phyloP scores from a whole-genome alignment of 2,329 filamentous ascomycete genomes.

The Colletotrichum sp. region DNA sequence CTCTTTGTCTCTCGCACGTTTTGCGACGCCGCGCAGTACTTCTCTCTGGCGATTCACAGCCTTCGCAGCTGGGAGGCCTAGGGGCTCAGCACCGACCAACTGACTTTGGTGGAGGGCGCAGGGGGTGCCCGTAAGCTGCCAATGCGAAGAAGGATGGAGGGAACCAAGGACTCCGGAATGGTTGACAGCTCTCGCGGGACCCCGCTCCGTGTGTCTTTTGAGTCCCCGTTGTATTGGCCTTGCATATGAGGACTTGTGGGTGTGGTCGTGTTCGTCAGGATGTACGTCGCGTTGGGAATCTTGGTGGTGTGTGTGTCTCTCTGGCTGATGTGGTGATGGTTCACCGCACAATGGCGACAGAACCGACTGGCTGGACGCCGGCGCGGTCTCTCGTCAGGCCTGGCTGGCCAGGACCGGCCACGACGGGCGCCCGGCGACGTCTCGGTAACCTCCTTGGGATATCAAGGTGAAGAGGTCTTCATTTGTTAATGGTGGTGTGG shows the following conservation, averaged over 20 bases:
- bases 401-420: background rate
- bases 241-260: background rate
- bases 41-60: background rate
- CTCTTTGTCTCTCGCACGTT: background rate
- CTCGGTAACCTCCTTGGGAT: background rate
- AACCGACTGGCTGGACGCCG: conserved; percentile 9
- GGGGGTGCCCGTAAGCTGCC: conserved; percentile 12
- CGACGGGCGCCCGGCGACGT: background rate
- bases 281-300: background rate
- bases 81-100: background rate
- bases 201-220: background rate
- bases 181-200: background rate
- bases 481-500: background rate
- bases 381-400: background rate
- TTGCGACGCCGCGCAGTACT: background rate
- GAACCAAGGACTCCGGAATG: conserved; percentile 1
- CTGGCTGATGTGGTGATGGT: background rate
- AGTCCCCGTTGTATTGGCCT: background rate
- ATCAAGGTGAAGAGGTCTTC: background rate
- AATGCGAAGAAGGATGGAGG: conserved; percentile 11
- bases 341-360: background rate
- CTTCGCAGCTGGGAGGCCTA: background rate
- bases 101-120: conserved; percentile 3
- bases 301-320: background rate
- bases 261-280: background rate